Percentiles rank a stretch among this genome's conserved stretches.
Evolutionary conservation across 1,284 basidiomycete genomes (phyloP).

Genomic region (Cutaneotrichosporon sp.): DNA sequence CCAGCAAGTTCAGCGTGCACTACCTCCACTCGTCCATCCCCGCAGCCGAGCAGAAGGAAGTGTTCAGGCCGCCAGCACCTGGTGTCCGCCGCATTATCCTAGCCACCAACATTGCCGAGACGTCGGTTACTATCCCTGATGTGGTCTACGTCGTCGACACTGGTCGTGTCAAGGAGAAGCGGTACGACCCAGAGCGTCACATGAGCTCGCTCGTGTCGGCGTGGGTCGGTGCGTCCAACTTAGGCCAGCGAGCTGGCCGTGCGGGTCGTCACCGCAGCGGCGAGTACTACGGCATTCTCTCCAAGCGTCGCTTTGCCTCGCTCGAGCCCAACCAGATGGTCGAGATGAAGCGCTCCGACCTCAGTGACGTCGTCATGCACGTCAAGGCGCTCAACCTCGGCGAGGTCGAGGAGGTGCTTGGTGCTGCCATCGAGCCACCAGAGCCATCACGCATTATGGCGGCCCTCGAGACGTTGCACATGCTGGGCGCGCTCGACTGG

Average conservation of each 20-base stretch:
- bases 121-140: slow-evolving; percentile 92
- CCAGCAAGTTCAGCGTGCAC: slow-evolving; percentile 70
- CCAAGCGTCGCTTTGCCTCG: slow-evolving; percentile 63
- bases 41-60: slow-evolving; percentile 81
- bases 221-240: slow-evolving; percentile 89
- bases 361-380: slow-evolving; percentile 92
- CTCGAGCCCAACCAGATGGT: slow-evolving; percentile 84
- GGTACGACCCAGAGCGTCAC: slow-evolving; percentile 84
- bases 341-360: slow-evolving; percentile 92
- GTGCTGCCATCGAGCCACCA: slow-evolving; percentile 87
- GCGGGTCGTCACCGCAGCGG: slow-evolving; percentile 89
- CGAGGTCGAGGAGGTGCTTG: slow-evolving; percentile 82
- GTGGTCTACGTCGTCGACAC: slow-evolving; percentile 93
- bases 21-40: slow-evolving; percentile 89
- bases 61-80: slow-evolving; percentile 75
- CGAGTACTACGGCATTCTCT: slow-evolving; percentile 85
- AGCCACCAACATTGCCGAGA: slow-evolving; percentile 95
- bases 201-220: slow-evolving; percentile 83
- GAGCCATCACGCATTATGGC: slow-evolving; percentile 71
- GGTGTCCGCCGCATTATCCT: slow-evolving; percentile 85
- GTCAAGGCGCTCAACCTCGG: slow-evolving; percentile 95
- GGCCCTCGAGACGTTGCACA: slow-evolving; percentile 76
- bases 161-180: slow-evolving; percentile 84
- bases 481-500: slow-evolving; percentile 83
- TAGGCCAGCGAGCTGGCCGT: slow-evolving; percentile 90